Percentiles rank a stretch among this genome's conserved stretches.
Conservation (phyloP, 345 rosid genomes). For the Acer saccharum region DNA sequence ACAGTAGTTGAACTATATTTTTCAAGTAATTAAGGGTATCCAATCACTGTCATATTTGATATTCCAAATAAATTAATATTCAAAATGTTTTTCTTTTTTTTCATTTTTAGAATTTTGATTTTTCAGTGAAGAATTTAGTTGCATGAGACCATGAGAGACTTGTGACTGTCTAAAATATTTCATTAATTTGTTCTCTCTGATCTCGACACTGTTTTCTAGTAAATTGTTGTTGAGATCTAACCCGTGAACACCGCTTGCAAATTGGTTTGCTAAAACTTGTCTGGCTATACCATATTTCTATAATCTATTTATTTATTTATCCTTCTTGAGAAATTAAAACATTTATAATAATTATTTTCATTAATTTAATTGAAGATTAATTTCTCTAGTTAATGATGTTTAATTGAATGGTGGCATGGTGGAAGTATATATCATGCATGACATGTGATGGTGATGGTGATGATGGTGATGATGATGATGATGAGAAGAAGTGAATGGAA, state of each 20-base stretch:
- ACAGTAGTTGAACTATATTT: not conserved
- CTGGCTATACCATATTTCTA: not conserved
- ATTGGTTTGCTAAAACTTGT: slow-evolving; percentile 4
- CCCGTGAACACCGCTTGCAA: slow-evolving; percentile 40
- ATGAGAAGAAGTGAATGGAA: not conserved
- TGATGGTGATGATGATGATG: slow-evolving; percentile 7
- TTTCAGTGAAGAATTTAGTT: not conserved
- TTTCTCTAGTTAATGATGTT: no score
- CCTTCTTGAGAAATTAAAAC: no score
- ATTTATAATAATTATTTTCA: no score
- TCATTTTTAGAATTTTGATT: not conserved
- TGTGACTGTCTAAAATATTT: slow-evolving; percentile 1
- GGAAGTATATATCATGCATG: not conserved
- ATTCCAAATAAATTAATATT: not conserved
- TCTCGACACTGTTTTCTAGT: slow-evolving; percentile 32
- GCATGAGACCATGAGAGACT: not conserved
- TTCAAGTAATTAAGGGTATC: not conserved
- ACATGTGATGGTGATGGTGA: not conserved
- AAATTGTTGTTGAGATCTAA: slow-evolving; percentile 33
- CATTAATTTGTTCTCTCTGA: not conserved
- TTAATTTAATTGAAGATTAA: no score
- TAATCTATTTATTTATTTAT: not conserved
- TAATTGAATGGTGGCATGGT: not conserved
- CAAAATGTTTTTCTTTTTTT: not conserved
- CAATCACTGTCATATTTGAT: not conserved